Evolutionary conservation across 2,329 filamentous ascomycete species (phyloP), one percentile per base, ranked within the genome.

Genomic region (Colletotrichum sp.): DNA sequence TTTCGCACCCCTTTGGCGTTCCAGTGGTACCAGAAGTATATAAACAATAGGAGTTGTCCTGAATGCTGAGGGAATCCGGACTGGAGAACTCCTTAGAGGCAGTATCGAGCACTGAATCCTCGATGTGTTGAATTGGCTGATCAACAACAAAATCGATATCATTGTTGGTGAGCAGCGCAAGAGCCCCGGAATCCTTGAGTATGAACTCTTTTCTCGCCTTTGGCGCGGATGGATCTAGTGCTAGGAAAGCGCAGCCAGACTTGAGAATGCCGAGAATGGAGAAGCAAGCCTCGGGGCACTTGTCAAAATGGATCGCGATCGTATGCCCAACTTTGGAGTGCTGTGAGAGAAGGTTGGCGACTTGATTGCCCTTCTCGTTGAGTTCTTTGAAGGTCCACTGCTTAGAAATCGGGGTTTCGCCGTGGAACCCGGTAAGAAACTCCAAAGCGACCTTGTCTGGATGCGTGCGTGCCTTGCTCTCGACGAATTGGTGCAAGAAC

Each of bases 11-110:
- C 80, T 98, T 98, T 0, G 96, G 95, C 0, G 92, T 94, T 4
- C 95, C 95, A 0, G 95, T 98, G 0, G 95, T 98, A 5, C 95
- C 95, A 5, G 94, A 96, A 0, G 95, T 98, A 83, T 98, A 98
- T 2, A 98, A 88, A 74, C 95, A 96, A 82, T 98, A 98, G 79
- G 93, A 95, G 0, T 92, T 92, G 78, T 93, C 90, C 26, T 90
- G 86, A 24, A 43, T 24, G 9, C 18, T 36, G 2, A 78, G 57
- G 81, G 43, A 32, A 10, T n/a, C 78, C 39, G 16, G 83, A 82
- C n/a, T 74, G 78, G 34, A 87, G 81, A 16, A 74, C 76, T 21
- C 82, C 77, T 60, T 52, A 69, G 6, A 16, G 16, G 30, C 52
- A 7, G n/a, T 4, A 36, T 76, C 21, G 9, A 91, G 77, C 2